Evolutionary conservation across 495 filamentous ascomycete genomes (phyloP), one percentile per base, ranked within the genome.

Genomic region (Penicillium bialowiezense): DNA sequence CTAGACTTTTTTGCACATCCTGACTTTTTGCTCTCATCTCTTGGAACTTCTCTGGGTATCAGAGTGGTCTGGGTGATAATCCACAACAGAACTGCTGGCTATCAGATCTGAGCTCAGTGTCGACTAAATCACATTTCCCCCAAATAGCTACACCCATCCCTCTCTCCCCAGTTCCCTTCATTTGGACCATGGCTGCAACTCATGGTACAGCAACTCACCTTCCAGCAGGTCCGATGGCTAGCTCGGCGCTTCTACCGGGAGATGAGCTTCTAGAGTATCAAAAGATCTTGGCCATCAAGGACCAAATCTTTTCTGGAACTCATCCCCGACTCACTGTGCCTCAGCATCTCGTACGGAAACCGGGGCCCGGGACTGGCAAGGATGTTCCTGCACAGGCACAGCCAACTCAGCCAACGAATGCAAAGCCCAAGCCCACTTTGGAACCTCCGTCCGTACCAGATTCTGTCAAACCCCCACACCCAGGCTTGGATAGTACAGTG

Each of bases 251-350:
- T 29, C 58, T 65, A 49, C 42, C 45, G 38, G 41, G 40, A 19
- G 52, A 71, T 54, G 72, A 71, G 48, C 41, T 62, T n/a, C 52
- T 59, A 42, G 81, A 88, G 60, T 89, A 84, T 68, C 79, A 86
- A 59, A 89, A 86, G 62, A 84, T 96, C 56, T 63, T 91, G 45
- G 77, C 69, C 48, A 82, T 95, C 57, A 85, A 82, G 57, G 85
- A 92, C 75, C 79, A 86, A 39, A 79, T 96, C 47, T 77, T 87
- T 65, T 75, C 84, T 52, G 86, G 86, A 42, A 82, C 77, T 55
- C 88, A 93, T 67, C 81, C 87, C 41, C 80, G 81, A 53, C 79
- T 91, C 67, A 90, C 85, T 52, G 76, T 85, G 40, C 83, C 84
- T 18, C 68, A 79, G 43, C 72, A 78, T 52, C 74, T 80, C 50